These are phyloP conservation scores for Hygrophoropsis aurantiaca DNA, from an alignment of 768 basidiomycete genomes.

Conservation along the genomic window DNA sequence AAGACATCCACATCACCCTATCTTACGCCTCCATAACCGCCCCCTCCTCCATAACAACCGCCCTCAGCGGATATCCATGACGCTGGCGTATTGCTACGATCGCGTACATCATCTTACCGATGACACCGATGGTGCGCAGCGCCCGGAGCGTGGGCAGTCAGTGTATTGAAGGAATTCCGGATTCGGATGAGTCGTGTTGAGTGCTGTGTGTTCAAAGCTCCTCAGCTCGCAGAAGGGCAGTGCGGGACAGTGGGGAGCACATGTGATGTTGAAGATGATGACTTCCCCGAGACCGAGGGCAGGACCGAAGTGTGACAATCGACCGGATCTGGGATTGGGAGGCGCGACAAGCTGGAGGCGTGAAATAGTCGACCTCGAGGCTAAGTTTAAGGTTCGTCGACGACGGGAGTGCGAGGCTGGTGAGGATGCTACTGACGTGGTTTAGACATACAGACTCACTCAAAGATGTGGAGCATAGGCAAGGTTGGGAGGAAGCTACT, in stretches of 20 bases:
- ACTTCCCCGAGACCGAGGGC: slow-evolving; percentile 49
- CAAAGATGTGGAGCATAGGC: no score
- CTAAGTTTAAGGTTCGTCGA: slow-evolving; percentile 45
- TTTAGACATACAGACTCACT: slow-evolving; percentile 53
- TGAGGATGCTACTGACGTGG: slow-evolving; percentile 30
- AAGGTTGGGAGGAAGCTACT: no score
- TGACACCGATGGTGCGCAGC: slow-evolving; percentile 46
- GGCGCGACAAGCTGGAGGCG: slow-evolving; percentile 36
- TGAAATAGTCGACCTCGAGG: slow-evolving; percentile 55
- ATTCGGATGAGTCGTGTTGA: slow-evolving; percentile 36
- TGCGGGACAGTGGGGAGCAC: slow-evolving; percentile 31
- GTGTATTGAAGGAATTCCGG: slow-evolving; percentile 24
- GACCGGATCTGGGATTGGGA: slow-evolving; percentile 21
- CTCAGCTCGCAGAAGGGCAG: slow-evolving; percentile 47
- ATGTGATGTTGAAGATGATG: slow-evolving; percentile 52
- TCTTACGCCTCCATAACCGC: no score
- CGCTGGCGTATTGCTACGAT: slow-evolving; percentile 44
- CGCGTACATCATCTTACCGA: slow-evolving; percentile 38
- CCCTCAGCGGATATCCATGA: no score
- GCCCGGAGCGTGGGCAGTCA: slow-evolving; percentile 54
- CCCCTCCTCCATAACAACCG: slow-evolving; percentile 46
- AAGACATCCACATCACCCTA: no score
- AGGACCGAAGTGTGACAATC: slow-evolving; percentile 37
- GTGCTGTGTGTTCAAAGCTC: slow-evolving; percentile 43
- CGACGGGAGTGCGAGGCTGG: slow-evolving; percentile 32